Conservation (phyloP, 345 rosid genomes). For the Syzygium oleosum region DNA sequence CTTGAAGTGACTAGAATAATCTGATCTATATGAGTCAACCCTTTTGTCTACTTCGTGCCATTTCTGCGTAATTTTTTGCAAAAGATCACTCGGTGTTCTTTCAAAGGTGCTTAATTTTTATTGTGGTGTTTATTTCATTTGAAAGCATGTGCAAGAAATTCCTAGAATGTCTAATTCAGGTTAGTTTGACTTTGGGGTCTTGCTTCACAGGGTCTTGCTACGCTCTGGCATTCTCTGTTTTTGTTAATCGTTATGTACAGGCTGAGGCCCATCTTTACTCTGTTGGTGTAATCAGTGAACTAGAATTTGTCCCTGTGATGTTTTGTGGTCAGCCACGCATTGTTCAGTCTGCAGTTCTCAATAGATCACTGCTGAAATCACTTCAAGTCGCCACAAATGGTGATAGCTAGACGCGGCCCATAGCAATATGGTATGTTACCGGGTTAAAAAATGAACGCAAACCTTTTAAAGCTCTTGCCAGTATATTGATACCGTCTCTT, state of each 20-base stretch:
- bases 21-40: background rate
- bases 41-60: background rate
- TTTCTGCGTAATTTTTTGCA: background rate
- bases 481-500: background rate
- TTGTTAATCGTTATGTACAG: background rate
- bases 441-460: background rate
- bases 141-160: background rate
- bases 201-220: background rate
- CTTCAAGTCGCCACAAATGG: background rate
- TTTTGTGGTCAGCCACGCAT: background rate
- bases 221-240: background rate
- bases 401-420: accelerated
- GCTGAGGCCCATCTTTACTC: background rate
- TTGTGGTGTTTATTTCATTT: background rate
- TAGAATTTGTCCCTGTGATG: background rate
- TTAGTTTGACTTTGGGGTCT: background rate
- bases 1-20: background rate
- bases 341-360: background rate
- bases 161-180: background rate
- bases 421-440: background rate
- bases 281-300: background rate
- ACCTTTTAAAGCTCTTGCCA: background rate
- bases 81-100: background rate
- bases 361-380: background rate
- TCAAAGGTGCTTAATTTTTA: background rate